phyloP scores from a whole-genome alignment of 1,139 yeast species.

The Candida mesenterica region DNA sequence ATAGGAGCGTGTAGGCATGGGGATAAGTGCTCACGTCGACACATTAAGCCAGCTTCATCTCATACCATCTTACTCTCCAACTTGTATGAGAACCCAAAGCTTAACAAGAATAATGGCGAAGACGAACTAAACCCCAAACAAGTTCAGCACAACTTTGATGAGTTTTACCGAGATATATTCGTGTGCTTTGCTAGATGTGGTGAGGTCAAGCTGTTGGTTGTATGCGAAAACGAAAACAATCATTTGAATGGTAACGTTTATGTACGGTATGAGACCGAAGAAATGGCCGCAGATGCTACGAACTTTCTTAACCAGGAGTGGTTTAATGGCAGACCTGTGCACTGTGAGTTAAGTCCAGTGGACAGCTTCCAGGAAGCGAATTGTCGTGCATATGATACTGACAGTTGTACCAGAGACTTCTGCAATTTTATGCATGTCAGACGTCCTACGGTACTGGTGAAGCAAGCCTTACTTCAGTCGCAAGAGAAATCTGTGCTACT shows the following conservation, averaged over 20 bases:
- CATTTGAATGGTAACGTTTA: slow-evolving; percentile 85
- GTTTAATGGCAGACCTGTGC: slow-evolving; percentile 79
- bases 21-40: slow-evolving; percentile 79
- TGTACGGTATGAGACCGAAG: slow-evolving; percentile 53
- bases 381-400: slow-evolving; percentile 66
- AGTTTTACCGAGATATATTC: slow-evolving; percentile 72
- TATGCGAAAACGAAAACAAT: slow-evolving; percentile 81
- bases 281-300: slow-evolving; percentile 61
- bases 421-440: slow-evolving; percentile 88
- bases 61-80: slow-evolving; percentile 67
- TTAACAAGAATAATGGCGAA: slow-evolving; percentile 30
- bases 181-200: slow-evolving; percentile 67
- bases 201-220: slow-evolving; percentile 61
- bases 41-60: slow-evolving; percentile 67
- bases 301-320: slow-evolving; percentile 70
- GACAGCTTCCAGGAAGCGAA: slow-evolving; percentile 68
- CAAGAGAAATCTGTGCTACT: slow-evolving; percentile 34
- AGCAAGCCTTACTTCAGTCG: slow-evolving; percentile 34
- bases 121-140: slow-evolving; percentile 34
- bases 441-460: slow-evolving; percentile 49
- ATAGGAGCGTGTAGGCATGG: slow-evolving; percentile 97
- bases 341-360: slow-evolving; percentile 80
- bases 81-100: slow-evolving; percentile 65
- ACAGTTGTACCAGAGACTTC: slow-evolving; percentile 66
- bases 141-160: slow-evolving; percentile 55